phyloP scores from a whole-genome alignment of 192 early-diverging fungal genomes.

The Coemansia interrupta region DNA sequence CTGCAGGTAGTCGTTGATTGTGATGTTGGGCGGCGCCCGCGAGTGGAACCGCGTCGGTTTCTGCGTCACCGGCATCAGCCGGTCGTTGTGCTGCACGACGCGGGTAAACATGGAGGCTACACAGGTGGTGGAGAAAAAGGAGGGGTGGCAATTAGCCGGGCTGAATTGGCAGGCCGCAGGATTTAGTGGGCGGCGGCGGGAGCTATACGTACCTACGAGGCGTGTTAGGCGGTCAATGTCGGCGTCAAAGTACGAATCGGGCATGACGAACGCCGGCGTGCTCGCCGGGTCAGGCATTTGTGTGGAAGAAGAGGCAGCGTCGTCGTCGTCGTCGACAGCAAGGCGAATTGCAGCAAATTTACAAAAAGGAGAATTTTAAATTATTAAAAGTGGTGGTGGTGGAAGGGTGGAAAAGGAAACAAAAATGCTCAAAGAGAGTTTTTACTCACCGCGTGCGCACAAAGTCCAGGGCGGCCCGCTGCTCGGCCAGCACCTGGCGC shows the following conservation, averaged over 20 bases:
- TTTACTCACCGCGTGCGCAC: conserved; percentile 12
- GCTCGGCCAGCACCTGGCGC: conserved; percentile 40
- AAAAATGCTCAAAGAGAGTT: background rate
- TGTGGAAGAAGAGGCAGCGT: too few species aligned
- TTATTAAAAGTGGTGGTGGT: too few species aligned
- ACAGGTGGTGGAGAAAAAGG: background rate
- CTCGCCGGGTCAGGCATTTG: conserved; percentile 3
- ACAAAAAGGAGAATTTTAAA: background rate
- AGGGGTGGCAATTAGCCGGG: background rate
- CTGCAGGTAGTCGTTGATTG: conserved; percentile 81
- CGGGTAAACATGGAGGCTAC: conserved; percentile 51
- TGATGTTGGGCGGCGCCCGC: conserved; percentile 82
- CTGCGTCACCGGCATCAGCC: conserved; percentile 46
- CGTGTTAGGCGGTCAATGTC: conserved; percentile 43
- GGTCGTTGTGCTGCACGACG: conserved; percentile 66
- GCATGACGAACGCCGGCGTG: conserved; percentile 26
- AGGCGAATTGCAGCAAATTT: background rate
- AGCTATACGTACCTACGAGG: conserved; percentile 14
- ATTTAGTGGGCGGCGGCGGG: background rate
- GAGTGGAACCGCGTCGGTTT: conserved; percentile 93
- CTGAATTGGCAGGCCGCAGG: background rate
- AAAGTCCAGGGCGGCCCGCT: conserved; percentile 41
- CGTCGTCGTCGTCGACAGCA: background rate
- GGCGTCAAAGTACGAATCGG: conserved; percentile 37
- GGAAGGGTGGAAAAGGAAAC: too few species aligned